Conservation (phyloP, 139 green algal genomes). For the Coccomyxa sp. region DNA sequence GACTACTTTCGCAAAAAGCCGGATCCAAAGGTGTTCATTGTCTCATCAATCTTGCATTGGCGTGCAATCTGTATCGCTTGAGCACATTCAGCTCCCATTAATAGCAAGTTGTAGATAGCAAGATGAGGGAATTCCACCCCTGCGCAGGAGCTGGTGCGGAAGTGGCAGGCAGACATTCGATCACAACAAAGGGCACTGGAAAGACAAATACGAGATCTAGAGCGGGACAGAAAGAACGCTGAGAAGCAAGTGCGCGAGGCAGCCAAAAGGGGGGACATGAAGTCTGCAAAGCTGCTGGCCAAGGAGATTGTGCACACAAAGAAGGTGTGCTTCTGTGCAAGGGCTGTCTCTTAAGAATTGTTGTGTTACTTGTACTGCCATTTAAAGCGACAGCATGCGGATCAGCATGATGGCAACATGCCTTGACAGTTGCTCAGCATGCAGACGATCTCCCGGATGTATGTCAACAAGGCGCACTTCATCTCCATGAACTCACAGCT, state of each 20-base stretch:
- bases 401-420: background rate
- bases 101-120: background rate
- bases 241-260: conserved; percentile 68
- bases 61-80: too few relatives aligned
- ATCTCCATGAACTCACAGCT: conserved; percentile 68
- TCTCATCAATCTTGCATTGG: too few relatives aligned
- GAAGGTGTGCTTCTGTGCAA: conserved; percentile 9
- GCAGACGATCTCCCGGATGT: conserved; percentile 49
- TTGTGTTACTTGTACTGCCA: too few relatives aligned
- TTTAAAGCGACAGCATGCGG: background rate
- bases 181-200: conserved; percentile 26
- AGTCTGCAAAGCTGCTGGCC: conserved; percentile 54
- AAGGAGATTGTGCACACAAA: conserved; percentile 72
- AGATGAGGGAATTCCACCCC: too few relatives aligned
- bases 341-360: too few relatives aligned
- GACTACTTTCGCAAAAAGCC: conserved; percentile 6
- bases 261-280: conserved; percentile 76
- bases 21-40: conserved; percentile 27
- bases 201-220: conserved; percentile 52
- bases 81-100: too few relatives aligned
- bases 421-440: background rate
- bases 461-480: conserved; percentile 84
- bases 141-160: conserved; percentile 34
- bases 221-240: conserved; percentile 77
- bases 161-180: conserved; percentile 37